Conservation (phyloP, 2,329 filamentous ascomycete species). For the Setomelanomma holmii region DNA sequence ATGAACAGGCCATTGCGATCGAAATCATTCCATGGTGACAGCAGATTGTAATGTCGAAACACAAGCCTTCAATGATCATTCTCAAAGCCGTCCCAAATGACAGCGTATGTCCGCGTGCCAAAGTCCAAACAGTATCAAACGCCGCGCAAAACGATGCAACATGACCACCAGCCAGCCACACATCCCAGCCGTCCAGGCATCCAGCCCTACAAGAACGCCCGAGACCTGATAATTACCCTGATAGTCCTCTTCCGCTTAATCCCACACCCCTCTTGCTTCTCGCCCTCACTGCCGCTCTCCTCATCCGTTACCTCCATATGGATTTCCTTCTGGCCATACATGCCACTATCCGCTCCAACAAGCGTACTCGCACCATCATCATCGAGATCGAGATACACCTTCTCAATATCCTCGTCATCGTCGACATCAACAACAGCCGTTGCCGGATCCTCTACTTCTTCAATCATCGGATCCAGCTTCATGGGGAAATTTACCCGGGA, state of each 20-base stretch:
- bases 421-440: constrained; percentile 14
- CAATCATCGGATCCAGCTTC: constrained; percentile 38
- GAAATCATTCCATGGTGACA: too few species aligned
- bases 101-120: not conserved
- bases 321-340: constrained; percentile 21
- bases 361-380: constrained; percentile 11
- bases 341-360: constrained; percentile 2
- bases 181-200: not conserved
- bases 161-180: not conserved
- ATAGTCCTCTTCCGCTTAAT: constrained; percentile 40
- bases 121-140: not conserved
- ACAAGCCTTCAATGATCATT: not conserved
- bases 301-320: constrained; percentile 30
- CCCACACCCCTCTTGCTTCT: constrained; percentile 21
- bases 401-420: constrained; percentile 23
- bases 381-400: constrained; percentile 21
- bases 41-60: too few species aligned
- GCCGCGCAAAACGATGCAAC: not conserved
- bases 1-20: too few species aligned
- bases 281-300: constrained; percentile 21
- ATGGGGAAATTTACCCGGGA: constrained; percentile 30
- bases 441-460: constrained; percentile 34
- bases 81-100: not conserved
- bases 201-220: constrained; percentile 45
- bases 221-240: constrained; percentile 40